Evolutionary conservation across 768 basidiomycete species (phyloP), one percentile per base, ranked within the genome.

Genomic region (Russula foetens): DNA sequence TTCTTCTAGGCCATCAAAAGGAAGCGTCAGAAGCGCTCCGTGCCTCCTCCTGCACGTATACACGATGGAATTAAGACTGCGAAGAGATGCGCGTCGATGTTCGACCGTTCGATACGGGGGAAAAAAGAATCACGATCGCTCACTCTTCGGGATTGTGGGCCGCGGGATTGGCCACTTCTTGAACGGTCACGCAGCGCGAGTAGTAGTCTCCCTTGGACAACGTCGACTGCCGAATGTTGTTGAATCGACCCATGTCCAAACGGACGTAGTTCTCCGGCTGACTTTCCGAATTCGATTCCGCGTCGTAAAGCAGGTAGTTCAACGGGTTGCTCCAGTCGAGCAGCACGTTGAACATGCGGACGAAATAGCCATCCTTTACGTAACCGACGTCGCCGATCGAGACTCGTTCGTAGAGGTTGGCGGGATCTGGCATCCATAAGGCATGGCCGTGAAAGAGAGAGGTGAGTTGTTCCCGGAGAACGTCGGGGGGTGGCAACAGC

Each of bases 371-470:
- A 24, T 66, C 58, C 26, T 38, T 53, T 38, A 66, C 55, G 58
- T 66, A 67, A 47, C 66, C 66, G 1, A 67, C 66, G 28, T 67
- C 65, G 7, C 66, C 66, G 0, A 66, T 61, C 7, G 55, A 47
- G 58, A 67, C 66, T n/a, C 29, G 43, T 3, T 59, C 35, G 35
- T 67, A 67, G 7, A 66, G 23, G 24, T 59, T 48, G 51, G 48
- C 45, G 11, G 67, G 67, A 31, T 67, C 56, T 15, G 67, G 67
- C 5, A 67, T 50, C 63, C 66, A 66, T 35, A 66, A 47, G 4
- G 65, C 64, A 39, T 62, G 59, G 44, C 65, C 65, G n/a, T 62
- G 55, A 6, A 43, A 55, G 19, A 65, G 59, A 15, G 64, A 48
- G 11, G 64, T 39, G 19, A 66, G 63, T 48, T 65, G 58, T 23